Percentiles rank a stretch among this genome's conserved stretches.
Conservation (phyloP, 2,329 filamentous ascomycete genomes). For the Aureobasidium sp. region DNA sequence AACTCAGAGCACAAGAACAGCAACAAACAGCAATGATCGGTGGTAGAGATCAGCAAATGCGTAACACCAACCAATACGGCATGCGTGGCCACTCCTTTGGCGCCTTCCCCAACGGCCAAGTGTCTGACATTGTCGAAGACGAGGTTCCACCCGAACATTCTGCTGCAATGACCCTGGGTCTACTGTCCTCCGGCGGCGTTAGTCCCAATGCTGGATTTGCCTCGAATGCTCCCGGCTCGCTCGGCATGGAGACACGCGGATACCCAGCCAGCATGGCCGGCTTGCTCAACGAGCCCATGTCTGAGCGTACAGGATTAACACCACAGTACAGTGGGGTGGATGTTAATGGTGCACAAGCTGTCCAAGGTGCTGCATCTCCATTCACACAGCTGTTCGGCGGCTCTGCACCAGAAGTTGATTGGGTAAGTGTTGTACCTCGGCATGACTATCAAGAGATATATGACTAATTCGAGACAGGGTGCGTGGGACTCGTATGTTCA, state of each 20-base stretch:
- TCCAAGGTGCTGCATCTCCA: constrained; percentile 24
- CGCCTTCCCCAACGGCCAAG: constrained; percentile 25
- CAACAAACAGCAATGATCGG: constrained; percentile 16
- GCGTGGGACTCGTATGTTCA: constrained; percentile 63
- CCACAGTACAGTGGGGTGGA: constrained; percentile 25
- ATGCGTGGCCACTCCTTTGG: constrained; percentile 17
- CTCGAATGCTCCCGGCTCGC: neutral
- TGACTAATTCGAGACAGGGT: constrained; percentile 37
- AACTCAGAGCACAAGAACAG: constrained; percentile 50
- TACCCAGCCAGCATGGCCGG: constrained; percentile 28
- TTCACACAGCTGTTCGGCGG: constrained; percentile 31
- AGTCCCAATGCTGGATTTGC: constrained; percentile 35
- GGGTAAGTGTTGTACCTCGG: constrained; percentile 39
- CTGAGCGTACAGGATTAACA: constrained; percentile 25
- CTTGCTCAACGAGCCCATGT: constrained; percentile 26
- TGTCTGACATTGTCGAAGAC: constrained; percentile 38
- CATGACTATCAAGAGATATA: neutral
- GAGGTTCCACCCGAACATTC: constrained; percentile 52
- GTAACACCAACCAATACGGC: neutral
- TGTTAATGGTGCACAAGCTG: constrained; percentile 24
- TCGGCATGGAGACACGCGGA: constrained; percentile 16
- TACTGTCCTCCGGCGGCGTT: constrained; percentile 55
- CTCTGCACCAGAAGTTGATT: constrained; percentile 29
- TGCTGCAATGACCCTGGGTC: constrained; percentile 61
- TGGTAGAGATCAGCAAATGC: constrained; percentile 8